Percentiles rank a stretch among this genome's conserved stretches.
Evolutionary conservation across 2,329 filamentous ascomycete genomes (phyloP).

Genomic region (Mariannaea elegans): DNA sequence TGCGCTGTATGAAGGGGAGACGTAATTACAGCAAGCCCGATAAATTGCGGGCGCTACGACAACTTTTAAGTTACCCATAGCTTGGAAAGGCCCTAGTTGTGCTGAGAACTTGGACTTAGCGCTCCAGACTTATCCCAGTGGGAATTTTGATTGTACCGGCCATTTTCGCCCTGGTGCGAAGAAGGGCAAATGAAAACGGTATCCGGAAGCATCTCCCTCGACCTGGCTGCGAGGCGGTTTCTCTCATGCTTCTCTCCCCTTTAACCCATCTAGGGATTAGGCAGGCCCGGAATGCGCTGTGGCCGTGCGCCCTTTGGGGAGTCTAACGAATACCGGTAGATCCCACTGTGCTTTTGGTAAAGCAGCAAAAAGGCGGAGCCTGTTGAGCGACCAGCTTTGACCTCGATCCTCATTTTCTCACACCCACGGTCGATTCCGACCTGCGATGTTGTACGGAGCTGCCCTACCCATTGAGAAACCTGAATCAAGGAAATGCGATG

Average conservation of each 20-base stretch:
- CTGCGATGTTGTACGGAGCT: not conserved
- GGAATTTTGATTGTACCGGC: no score
- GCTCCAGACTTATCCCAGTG: not conserved
- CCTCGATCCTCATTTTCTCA: not conserved
- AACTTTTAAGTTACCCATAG: constrained; percentile 10
- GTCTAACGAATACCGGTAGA: no score
- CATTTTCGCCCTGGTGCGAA: not conserved
- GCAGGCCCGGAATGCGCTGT: no score
- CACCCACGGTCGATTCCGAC: not conserved
- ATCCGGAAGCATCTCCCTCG: no score
- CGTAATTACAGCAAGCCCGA: not conserved
- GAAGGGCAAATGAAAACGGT: not conserved
- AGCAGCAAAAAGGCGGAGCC: no score
- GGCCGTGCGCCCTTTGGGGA: no score
- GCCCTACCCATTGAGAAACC: not conserved
- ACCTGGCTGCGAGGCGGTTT: not conserved
- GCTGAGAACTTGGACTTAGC: not conserved
- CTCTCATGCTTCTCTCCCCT: not conserved
- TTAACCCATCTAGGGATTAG: constrained; percentile 12
- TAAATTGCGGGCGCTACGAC: constrained; percentile 4
- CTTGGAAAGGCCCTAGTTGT: not conserved
- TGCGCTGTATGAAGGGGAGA: not conserved
- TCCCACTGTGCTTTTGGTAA: no score
- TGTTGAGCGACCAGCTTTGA: not conserved
- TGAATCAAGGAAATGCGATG: not conserved